Conservation (phyloP, 2,329 filamentous ascomycete species). For the Pseudocercospora fuligena region DNA sequence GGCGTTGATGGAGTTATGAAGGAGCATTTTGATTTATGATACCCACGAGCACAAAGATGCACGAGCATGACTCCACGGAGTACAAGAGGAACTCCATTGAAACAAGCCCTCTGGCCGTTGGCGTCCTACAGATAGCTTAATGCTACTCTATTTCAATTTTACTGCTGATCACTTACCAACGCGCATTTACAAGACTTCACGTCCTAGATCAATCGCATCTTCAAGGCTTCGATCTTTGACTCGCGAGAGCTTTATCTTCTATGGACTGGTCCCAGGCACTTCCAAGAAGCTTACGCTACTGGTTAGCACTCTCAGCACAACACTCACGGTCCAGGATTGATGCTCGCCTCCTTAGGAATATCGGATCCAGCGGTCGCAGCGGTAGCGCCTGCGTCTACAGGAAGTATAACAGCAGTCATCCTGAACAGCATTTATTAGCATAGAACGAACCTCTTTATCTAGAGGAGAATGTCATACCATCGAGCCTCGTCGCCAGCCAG, state of each 20-base stretch:
- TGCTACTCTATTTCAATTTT: neutral
- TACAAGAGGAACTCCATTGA: neutral
- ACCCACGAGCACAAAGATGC: neutral
- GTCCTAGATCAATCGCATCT: neutral
- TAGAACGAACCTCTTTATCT: neutral
- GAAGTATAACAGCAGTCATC: conserved; percentile 50
- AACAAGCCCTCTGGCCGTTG: neutral
- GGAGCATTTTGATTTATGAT: neutral
- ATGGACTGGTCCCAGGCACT: conserved; percentile 7
- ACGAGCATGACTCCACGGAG: neutral
- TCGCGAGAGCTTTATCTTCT: neutral
- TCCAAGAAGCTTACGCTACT: conserved; percentile 2
- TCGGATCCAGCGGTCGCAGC: conserved; percentile 48
- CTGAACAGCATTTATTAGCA: conserved; percentile 1
- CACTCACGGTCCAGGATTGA: conserved; percentile 20
- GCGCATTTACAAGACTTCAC: neutral
- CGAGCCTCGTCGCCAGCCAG: conserved; percentile 58
- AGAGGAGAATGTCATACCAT: conserved; percentile 44
- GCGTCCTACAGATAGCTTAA: neutral
- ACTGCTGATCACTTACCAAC: neutral
- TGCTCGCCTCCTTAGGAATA: conserved; percentile 38
- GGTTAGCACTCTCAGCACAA: neutral
- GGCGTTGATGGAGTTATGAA: neutral
- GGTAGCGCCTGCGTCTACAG: conserved; percentile 55
- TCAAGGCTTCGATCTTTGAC: neutral